Evolutionary conservation across 306 rosid genomes (phyloP).

Genomic region (Datisca glomerata): DNA sequence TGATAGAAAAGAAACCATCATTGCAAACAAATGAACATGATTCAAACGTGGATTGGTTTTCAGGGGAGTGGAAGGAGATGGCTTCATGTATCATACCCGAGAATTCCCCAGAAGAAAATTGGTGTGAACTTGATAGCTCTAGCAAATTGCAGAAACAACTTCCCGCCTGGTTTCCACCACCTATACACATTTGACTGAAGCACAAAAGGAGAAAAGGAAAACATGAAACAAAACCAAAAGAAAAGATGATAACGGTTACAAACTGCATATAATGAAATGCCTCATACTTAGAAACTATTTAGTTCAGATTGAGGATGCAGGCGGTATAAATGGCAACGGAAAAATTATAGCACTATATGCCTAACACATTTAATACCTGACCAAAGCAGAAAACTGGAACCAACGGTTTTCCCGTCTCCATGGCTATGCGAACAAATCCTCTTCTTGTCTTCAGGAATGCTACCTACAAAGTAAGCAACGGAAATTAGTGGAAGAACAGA

Average conservation of each 20-base stretch:
- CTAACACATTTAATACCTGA: slow-evolving; percentile 36
- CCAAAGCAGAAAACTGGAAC: slow-evolving; percentile 96
- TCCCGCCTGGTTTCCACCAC: slow-evolving; percentile 92
- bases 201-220: slow-evolving; percentile 8
- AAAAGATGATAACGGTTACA: background rate
- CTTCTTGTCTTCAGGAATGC: slow-evolving; percentile 65
- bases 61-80: too few species aligned
- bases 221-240: background rate
- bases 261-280: background rate
- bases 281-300: background rate
- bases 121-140: slow-evolving; percentile 79
- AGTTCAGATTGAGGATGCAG: background rate
- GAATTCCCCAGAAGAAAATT: slow-evolving; percentile 71
- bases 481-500: background rate
- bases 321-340: background rate
- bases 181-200: slow-evolving; percentile 65
- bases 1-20: too few species aligned
- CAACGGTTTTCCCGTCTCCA: slow-evolving; percentile 67
- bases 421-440: slow-evolving; percentile 83
- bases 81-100: too few species aligned
- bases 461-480: slow-evolving; percentile 24
- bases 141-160: slow-evolving; percentile 41
- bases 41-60: too few species aligned
- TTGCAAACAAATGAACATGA: too few species aligned
- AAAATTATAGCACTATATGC: background rate